Percentiles rank a stretch among this genome's conserved stretches.
Conservation (phyloP, 106 monocot genomes). For the Narthecium ossifragum region DNA sequence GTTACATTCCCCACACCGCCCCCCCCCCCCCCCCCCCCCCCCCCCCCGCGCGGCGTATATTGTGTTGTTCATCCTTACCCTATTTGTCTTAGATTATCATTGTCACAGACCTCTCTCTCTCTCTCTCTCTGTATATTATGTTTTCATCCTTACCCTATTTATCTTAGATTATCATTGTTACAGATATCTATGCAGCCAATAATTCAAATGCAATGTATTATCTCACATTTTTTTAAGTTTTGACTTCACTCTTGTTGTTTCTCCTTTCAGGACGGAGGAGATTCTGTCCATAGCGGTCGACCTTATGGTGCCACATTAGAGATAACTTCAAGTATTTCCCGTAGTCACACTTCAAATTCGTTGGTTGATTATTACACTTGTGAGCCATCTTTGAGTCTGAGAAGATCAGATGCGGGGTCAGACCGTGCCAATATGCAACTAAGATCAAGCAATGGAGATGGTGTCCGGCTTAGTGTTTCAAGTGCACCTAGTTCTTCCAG, state of each 20-base stretch:
- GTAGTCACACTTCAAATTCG: background rate
- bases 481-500: conserved; percentile 77
- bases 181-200: too few species aligned
- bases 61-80: too few species aligned
- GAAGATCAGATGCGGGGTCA: conserved; percentile 57
- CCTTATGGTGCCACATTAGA: conserved; percentile 40
- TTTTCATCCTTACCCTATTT: too few species aligned
- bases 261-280: conserved; percentile 37
- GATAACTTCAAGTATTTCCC: conserved; percentile 16
- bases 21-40: too few species aligned
- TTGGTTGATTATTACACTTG: conserved; percentile 8
- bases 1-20: too few species aligned
- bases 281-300: conserved; percentile 30
- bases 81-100: too few species aligned
- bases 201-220: too few species aligned
- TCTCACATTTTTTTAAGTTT: too few species aligned
- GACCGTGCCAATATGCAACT: conserved; percentile 63
- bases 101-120: too few species aligned
- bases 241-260: background rate
- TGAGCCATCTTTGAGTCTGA: conserved; percentile 27
- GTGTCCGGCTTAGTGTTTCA: conserved; percentile 58
- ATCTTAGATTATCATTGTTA: too few species aligned
- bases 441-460: conserved; percentile 58
- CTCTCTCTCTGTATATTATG: too few species aligned
- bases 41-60: too few species aligned